Percentiles rank a stretch among this genome's conserved stretches.
phyloP scores from a whole-genome alignment of 306 rosid genomes.

The barrel medic (Medicago truncatula) region DNA sequence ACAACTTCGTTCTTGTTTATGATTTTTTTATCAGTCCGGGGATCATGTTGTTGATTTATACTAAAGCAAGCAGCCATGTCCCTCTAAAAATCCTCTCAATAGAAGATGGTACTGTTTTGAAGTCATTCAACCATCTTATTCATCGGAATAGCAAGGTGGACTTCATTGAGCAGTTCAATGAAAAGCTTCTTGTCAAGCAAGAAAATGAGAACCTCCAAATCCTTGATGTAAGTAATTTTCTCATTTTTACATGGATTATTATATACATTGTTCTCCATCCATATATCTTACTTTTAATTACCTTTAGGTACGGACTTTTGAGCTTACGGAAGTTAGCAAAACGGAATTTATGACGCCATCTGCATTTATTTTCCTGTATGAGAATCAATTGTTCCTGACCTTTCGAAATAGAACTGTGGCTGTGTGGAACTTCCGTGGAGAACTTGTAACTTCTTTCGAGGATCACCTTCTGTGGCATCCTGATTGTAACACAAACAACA shows the following conservation, averaged over 20 bases:
- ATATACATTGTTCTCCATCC: slow-evolving; percentile 26
- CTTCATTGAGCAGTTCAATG: slow-evolving; percentile 96
- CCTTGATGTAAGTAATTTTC: slow-evolving; percentile 74
- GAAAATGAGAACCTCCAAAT: slow-evolving; percentile 97
- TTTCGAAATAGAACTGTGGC: slow-evolving; percentile 92
- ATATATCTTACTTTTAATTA: slow-evolving; percentile 38
- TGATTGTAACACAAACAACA: slow-evolving; percentile 93
- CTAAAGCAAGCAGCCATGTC: slow-evolving; percentile 82
- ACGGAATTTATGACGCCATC: slow-evolving; percentile 94
- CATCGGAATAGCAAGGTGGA: slow-evolving; percentile 97
- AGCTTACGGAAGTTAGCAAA: slow-evolving; percentile 86
- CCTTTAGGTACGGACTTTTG: slow-evolving; percentile 82
- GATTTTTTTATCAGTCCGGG: slow-evolving; percentile 74
- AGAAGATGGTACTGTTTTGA: slow-evolving; percentile 96
- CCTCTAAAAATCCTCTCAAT: slow-evolving; percentile 93
- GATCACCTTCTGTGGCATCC: slow-evolving; percentile 99
- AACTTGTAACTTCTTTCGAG: slow-evolving; percentile 94
- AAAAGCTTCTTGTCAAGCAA: slow-evolving; percentile 97
- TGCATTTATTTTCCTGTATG: slow-evolving; percentile 91
- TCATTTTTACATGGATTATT: not conserved
- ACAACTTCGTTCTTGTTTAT: slow-evolving; percentile 24
- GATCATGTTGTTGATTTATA: slow-evolving; percentile 86
- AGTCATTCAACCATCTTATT: slow-evolving; percentile 90
- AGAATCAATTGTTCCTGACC: slow-evolving; percentile 88
- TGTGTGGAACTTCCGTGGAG: slow-evolving; percentile 98